Percentiles rank a stretch among this genome's conserved stretches.
phyloP scores from a whole-genome alignment of 2,329 filamentous ascomycete genomes.

The Coniochaeta sp. region DNA sequence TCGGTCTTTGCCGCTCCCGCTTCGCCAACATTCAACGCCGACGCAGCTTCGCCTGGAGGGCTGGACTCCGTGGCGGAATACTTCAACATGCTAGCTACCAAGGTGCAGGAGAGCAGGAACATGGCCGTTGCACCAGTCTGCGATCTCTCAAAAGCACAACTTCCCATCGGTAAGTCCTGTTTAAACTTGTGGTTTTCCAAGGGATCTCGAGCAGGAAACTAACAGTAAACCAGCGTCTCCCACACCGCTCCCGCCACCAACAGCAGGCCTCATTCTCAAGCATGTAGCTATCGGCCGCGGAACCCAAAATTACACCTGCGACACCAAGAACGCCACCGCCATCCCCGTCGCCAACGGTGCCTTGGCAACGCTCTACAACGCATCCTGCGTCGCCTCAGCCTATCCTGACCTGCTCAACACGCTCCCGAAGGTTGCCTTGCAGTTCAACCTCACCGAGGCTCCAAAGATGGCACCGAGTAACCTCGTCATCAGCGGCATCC shows the following conservation, averaged over 20 bases:
- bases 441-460: slow-evolving; percentile 47
- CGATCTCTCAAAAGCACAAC: slow-evolving; percentile 43
- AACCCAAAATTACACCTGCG: slow-evolving; percentile 91
- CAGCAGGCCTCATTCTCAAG: slow-evolving; percentile 53
- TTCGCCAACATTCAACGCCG: slow-evolving; percentile 35
- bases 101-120: slow-evolving; percentile 39
- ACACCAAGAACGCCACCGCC: slow-evolving; percentile 48
- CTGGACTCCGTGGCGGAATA: slow-evolving; percentile 47
- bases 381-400: slow-evolving; percentile 66
- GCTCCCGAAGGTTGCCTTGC: slow-evolving; percentile 61
- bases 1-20: slow-evolving; percentile 36
- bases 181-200: background rate
- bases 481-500: slow-evolving; percentile 62
- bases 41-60: slow-evolving; percentile 29
- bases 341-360: slow-evolving; percentile 64
- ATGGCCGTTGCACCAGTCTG: slow-evolving; percentile 37
- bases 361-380: slow-evolving; percentile 79
- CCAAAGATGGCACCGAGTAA: slow-evolving; percentile 44
- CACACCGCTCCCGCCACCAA: slow-evolving; percentile 49
- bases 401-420: slow-evolving; percentile 58
- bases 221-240: slow-evolving; percentile 37
- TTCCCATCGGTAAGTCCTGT: slow-evolving; percentile 38
- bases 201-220: background rate
- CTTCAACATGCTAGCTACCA: slow-evolving; percentile 51
- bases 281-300: slow-evolving; percentile 84